A percentile compares a stretch with the other conserved stretches of the same genome.
These are phyloP conservation scores for Coemansia sp. DNA, from an alignment of 192 early-diverging fungal genomes.

Conservation along the genomic window DNA sequence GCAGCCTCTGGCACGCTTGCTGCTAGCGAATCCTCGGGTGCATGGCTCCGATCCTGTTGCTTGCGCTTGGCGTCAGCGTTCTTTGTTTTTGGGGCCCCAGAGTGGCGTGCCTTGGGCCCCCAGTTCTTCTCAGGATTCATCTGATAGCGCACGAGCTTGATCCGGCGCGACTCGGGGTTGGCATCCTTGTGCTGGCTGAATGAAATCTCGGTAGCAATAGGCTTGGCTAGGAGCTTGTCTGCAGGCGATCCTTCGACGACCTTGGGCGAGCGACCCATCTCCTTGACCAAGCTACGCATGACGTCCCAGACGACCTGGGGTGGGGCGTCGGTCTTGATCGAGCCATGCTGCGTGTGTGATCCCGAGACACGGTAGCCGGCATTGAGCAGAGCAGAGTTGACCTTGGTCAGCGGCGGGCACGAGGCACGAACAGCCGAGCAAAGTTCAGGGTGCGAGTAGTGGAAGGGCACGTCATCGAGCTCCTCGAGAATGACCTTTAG, in stretches of 20 bases:
- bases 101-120: slow-evolving; percentile 88
- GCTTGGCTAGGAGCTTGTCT: slow-evolving; percentile 59
- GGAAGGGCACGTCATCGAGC: slow-evolving; percentile 69
- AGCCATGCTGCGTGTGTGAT: slow-evolving; percentile 73
- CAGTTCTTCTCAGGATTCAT: slow-evolving; percentile 94
- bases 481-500: slow-evolving; percentile 84
- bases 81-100: slow-evolving; percentile 22
- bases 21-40: background rate
- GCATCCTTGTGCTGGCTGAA: slow-evolving; percentile 74
- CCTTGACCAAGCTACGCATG: slow-evolving; percentile 73
- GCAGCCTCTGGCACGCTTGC: background rate
- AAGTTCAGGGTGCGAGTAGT: slow-evolving; percentile 71
- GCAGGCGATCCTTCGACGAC: slow-evolving; percentile 67
- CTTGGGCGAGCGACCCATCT: slow-evolving; percentile 64
- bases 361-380: slow-evolving; percentile 84
- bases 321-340: slow-evolving; percentile 94
- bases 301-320: slow-evolving; percentile 87
- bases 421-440: slow-evolving; percentile 70
- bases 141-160: slow-evolving; percentile 90
- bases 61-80: slow-evolving; percentile 29
- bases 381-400: slow-evolving; percentile 91
- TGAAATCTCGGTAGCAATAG: slow-evolving; percentile 57
- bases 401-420: slow-evolving; percentile 64
- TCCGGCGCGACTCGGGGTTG: slow-evolving; percentile 70
- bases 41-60: slow-evolving; percentile 6